These are phyloP conservation scores for Pyrenochaeta sp. DNA, from an alignment of 2,329 filamentous ascomycete genomes.

Conservation along the genomic window DNA sequence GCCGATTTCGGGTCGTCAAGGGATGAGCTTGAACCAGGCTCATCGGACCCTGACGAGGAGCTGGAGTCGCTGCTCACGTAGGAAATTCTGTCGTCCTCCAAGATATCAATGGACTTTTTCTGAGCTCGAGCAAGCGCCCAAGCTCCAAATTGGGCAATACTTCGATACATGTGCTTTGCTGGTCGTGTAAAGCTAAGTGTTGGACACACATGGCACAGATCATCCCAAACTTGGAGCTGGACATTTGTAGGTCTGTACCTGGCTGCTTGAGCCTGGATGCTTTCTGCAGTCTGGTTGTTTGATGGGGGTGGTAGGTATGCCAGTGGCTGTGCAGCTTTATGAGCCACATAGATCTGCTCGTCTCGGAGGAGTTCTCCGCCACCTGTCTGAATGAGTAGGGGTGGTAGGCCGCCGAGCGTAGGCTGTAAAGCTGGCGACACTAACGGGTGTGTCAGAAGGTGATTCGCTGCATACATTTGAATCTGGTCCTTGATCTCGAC, in stretches of 20 bases:
- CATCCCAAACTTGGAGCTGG: constrained; percentile 95
- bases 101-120: constrained; percentile 78
- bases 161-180: constrained; percentile 94
- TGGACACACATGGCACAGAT: constrained; percentile 89
- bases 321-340: constrained; percentile 87
- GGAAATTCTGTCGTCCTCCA: constrained; percentile 80
- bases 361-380: constrained; percentile 90
- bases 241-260: constrained; percentile 87
- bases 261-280: constrained; percentile 69
- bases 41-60: constrained; percentile 19
- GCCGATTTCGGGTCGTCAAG: constrained; percentile 33
- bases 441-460: constrained; percentile 83
- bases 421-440: constrained; percentile 90
- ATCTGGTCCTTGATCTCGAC: constrained; percentile 89
- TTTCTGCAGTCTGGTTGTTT: constrained; percentile 58
- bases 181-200: constrained; percentile 96
- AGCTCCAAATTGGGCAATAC: constrained; percentile 89
- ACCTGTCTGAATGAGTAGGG: constrained; percentile 84
- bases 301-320: constrained; percentile 71
- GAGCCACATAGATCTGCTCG: constrained; percentile 93
- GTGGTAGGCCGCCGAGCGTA: constrained; percentile 87
- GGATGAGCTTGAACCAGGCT: constrained; percentile 25
- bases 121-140: constrained; percentile 90
- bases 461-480: constrained; percentile 86
- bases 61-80: constrained; percentile 70